Percentiles rank a stretch among this genome's conserved stretches.
Conservation (phyloP, 257 asterid species). For the Ilex aquifolium region DNA sequence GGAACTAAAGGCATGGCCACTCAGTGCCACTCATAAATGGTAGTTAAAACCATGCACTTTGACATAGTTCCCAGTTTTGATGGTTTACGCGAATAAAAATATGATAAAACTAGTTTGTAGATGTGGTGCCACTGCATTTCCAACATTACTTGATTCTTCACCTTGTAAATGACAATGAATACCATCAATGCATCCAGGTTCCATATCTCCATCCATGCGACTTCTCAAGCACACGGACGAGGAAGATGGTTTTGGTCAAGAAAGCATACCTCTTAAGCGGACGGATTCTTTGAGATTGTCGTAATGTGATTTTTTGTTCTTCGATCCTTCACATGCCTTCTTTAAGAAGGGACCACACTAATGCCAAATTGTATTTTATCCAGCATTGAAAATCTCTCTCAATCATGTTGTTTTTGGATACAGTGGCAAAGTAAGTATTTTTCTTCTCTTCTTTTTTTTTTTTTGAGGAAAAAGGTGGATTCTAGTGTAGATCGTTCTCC, state of each 20-base stretch:
- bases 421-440: background rate
- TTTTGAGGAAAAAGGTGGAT: background rate
- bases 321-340: background rate
- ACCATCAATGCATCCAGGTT: constrained; percentile 27
- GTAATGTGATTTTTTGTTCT: constrained; percentile 17
- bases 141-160: no score
- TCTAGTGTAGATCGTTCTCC: background rate
- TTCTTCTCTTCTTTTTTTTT: background rate
- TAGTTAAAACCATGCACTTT: no score
- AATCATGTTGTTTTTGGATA: background rate
- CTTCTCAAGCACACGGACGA: constrained; percentile 52
- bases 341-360: constrained; percentile 4
- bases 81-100: no score
- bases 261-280: constrained; percentile 77
- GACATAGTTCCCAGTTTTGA: no score
- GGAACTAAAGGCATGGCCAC: no score
- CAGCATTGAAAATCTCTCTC: background rate
- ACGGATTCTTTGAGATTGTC: constrained; percentile 58
- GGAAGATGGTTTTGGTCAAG: constrained; percentile 60
- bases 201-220: constrained; percentile 26
- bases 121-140: no score
- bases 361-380: background rate
- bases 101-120: no score
- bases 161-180: no score
- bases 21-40: no score